Base-by-base conservation (phyloP, 2,329 filamentous ascomycete genomes). In the Diplocarpon rosae region DNA sequence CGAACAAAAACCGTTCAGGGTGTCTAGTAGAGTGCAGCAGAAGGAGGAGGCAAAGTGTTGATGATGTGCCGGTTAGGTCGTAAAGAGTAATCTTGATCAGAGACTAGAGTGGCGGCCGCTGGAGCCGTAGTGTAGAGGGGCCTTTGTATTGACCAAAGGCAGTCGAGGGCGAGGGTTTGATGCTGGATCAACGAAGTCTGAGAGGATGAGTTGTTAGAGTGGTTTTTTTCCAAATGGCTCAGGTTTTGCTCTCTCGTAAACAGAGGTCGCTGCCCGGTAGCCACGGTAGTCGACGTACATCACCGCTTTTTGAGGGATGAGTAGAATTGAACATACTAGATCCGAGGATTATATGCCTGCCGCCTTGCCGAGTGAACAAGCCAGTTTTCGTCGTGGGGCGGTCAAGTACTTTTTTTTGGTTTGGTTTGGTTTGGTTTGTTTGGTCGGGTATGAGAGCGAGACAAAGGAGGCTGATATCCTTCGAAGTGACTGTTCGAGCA, bases 91-190 rank as follows among this genome's bases (percentile, higher is more conserved):
- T 81, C 73, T 78, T 80, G 75, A 66, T 80, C 74, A 70, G 73
- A 75, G 63, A 78, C 69, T 63, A 77, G 69, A 61, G 63, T 68
- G 53, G 74, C 75, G 77, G 77, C 76, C 69, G 61, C 63, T 61
- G 66, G 68, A 80, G 77, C 78, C 78, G 78, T 81, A 63, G 61
- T 79, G 60, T 54, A 55, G 52, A 46, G 56, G 60, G 63, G 76
- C 77, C 76, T 80, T 81, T 81, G 75, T 72, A 16, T 40, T 48
- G 74, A 79, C 74, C 77, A 81, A 81, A 80, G 77, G 77, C 76
- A 64, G 67, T 62, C 53, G 49, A 44, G 42, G 42, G 31, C 38
- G 42, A 36, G 39, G 32, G 39, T 8, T 40, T 35, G 24, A 39
- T 20, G 13, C 20, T 24, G 20, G 46, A 46, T 45, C 42, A 37